These are phyloP conservation scores for Ophiostoma novo-ulmi DNA, from an alignment of 2,329 filamentous ascomycete genomes.

Conservation along the genomic window DNA sequence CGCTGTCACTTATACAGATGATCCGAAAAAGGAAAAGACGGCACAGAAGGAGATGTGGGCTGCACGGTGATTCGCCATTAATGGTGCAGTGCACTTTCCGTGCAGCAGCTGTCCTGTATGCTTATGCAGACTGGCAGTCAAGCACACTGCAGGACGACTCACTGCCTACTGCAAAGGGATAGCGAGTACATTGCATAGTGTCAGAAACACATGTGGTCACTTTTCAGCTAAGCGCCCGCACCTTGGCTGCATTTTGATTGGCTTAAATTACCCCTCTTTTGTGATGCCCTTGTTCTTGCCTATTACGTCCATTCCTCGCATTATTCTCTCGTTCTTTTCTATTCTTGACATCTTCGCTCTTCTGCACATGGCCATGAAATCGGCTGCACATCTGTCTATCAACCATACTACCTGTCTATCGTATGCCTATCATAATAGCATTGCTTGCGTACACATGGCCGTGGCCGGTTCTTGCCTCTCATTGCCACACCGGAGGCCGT, in stretches of 20 bases:
- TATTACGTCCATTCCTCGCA: background rate
- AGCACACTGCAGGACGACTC: constrained; percentile 26
- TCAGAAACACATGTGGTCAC: constrained; percentile 10
- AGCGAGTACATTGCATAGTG: no score
- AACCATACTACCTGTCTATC: background rate
- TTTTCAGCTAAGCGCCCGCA: constrained; percentile 23
- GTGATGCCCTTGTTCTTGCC: background rate
- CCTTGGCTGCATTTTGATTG: constrained; percentile 22
- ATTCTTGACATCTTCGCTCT: background rate
- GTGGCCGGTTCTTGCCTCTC: constrained; percentile 22
- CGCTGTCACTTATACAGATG: background rate
- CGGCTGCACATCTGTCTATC: constrained; percentile 8
- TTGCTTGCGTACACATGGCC: constrained; percentile 8
- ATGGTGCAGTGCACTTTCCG: constrained; percentile 31
- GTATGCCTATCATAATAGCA: background rate
- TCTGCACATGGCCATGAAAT: background rate
- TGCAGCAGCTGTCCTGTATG: constrained; percentile 20
- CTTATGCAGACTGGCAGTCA: constrained; percentile 15
- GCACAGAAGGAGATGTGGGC: constrained; percentile 13
- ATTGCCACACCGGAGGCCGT: constrained; percentile 16
- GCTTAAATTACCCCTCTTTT: constrained; percentile 9
- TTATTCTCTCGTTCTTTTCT: background rate
- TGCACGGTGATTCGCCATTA: constrained; percentile 32
- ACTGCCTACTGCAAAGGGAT: constrained; percentile 4
- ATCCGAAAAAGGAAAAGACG: background rate